phyloP scores from a whole-genome alignment of 768 basidiomycete species.

The Calocybe cyanea region DNA sequence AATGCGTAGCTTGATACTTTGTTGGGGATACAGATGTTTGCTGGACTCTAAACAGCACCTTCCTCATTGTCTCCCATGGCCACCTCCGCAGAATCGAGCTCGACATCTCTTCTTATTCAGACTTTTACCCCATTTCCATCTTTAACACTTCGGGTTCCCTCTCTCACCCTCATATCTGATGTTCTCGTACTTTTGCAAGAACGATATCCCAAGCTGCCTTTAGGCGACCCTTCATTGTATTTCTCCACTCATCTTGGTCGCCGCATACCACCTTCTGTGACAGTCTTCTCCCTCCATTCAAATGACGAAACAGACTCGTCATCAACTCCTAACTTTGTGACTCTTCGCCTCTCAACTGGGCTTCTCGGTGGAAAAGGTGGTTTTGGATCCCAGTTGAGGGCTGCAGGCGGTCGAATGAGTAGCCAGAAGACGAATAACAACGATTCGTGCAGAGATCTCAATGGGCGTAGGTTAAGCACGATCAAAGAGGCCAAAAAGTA shows the following conservation, averaged over 20 bases:
- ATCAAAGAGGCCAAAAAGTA: conserved; percentile 96
- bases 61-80: conserved; percentile 12
- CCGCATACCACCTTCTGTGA: conserved; percentile 22
- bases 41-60: too few relatives aligned
- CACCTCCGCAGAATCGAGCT: background rate
- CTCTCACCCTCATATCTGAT: conserved; percentile 23
- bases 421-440: conserved; percentile 94
- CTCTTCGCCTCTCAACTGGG: conserved; percentile 69
- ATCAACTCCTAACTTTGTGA: conserved; percentile 38
- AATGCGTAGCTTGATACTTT: too few relatives aligned
- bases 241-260: conserved; percentile 37
- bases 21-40: too few relatives aligned
- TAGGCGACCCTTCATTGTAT: conserved; percentile 24
- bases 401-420: conserved; percentile 97
- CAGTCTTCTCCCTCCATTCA: conserved; percentile 24
- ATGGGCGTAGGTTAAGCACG: conserved; percentile 84
- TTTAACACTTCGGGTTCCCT: conserved; percentile 27
- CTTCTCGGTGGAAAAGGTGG: conserved; percentile 94
- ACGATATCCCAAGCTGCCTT: conserved; percentile 32
- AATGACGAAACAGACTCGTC: conserved; percentile 11
- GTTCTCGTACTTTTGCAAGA: conserved; percentile 29
- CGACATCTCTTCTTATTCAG: conserved; percentile 34
- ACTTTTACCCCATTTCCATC: conserved; percentile 39
- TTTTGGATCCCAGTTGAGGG: conserved; percentile 93
- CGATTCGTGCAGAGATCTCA: conserved; percentile 91